phyloP scores from a whole-genome alignment of 2,329 filamentous ascomycete genomes.

The Lecanicillium sp. region DNA sequence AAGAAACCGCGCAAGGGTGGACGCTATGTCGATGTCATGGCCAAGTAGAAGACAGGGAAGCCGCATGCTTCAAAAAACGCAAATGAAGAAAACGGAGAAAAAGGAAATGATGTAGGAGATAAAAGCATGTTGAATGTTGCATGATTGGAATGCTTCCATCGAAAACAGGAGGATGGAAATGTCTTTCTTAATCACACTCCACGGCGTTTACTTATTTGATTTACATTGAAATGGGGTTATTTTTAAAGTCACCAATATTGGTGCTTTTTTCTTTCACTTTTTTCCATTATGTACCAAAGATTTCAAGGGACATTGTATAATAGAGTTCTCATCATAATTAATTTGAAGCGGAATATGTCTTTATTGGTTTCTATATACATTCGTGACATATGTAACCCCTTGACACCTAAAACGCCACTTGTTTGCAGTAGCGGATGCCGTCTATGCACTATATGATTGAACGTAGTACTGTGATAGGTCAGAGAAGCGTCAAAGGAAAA shows the following conservation, averaged over 20 bases:
- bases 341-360: too few species aligned
- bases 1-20: constrained; percentile 75
- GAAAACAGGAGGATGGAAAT: not conserved
- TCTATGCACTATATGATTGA: constrained; percentile 29
- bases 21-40: constrained; percentile 95
- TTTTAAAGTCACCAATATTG: too few species aligned
- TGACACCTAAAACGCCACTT: not conserved
- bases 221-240: too few species aligned
- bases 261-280: constrained; percentile 2
- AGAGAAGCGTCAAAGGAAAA: constrained; percentile 9
- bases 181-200: not conserved
- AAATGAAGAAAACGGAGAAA: constrained; percentile 5
- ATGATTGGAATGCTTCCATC: too few species aligned
- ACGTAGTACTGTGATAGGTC: constrained; percentile 30
- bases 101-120: not conserved
- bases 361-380: not conserved
- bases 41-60: constrained; percentile 40
- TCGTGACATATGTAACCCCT: constrained; percentile 4
- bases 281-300: constrained; percentile 5
- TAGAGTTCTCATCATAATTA: constrained; percentile 6
- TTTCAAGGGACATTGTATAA: constrained; percentile 3
- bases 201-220: not conserved
- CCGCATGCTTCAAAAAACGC: not conserved
- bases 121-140: too few species aligned
- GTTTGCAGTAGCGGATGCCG: not conserved